Base-by-base conservation (phyloP, 2,329 filamentous ascomycete genomes). In the Cladobotryum protrusum region DNA sequence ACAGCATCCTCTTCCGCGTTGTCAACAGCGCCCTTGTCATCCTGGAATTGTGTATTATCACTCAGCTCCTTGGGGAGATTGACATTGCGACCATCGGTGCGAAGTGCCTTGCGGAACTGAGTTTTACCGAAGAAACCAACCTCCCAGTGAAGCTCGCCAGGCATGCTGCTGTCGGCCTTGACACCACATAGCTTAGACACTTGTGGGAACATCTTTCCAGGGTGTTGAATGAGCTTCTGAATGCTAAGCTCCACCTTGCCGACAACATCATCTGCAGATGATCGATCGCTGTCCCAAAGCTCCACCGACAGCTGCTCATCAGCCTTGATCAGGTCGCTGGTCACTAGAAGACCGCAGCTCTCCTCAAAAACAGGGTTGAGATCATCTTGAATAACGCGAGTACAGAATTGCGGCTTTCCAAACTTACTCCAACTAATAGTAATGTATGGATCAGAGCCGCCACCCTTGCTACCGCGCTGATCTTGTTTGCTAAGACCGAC, bases 401-500 rank as follows among this genome's bases (percentile, higher is more conserved):
- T 97, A 68, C 91, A 96, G 69, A 96, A 97, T 81, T 96, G 95
- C 2, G 92, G 92, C 71, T 99, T 99, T 50, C 87, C 88, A 59
- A 96, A 97, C 67, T 97, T 96, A 61, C 89, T 95, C 74, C 95
- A 97, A 37, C 87, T 86, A 34, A 97, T 78, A 32, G 92, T 96
- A 64, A 97, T 95, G 67, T 97, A 97, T 0, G 92, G 90, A 59
- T 99, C 93, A 45, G 88, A 95, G 41, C 92, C 92, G 33, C 93
- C 92, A 15, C 89, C 87, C 47, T 85, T 79, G 61, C 84, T 91
- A 37, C 90, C 91, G 52, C 88, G 83, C 43, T 72, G 70, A 64
- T 99, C 93, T 63, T 96, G 92, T 69, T 96, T 96, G 73, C 89
- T 95, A 51, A 99, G 77, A 0, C 87, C 90, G 17, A 82, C 75